phyloP scores from a whole-genome alignment of 306 rosid species.

The Trifolium subterraneum region DNA sequence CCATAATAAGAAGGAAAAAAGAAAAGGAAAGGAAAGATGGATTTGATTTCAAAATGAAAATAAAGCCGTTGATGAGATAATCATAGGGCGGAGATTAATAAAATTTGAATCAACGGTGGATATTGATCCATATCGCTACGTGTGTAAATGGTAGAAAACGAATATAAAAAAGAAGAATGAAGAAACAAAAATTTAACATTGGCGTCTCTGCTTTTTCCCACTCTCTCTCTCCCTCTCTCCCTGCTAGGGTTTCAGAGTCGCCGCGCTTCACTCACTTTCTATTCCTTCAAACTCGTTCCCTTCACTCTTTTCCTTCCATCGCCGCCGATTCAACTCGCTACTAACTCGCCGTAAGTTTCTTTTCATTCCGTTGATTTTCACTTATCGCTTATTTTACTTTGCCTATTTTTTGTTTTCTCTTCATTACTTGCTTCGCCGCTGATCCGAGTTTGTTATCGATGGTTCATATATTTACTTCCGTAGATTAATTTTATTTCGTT shows the following conservation, averaged over 20 bases:
- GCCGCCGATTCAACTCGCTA: conserved; percentile 48
- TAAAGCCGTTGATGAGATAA: conserved; percentile 45
- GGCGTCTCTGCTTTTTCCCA: conserved; percentile 63
- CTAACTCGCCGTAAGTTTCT: conserved; percentile 47
- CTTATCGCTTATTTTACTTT: background rate
- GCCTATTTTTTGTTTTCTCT: background rate
- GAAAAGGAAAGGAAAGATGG: background rate
- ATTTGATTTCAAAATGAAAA: conserved; percentile 48
- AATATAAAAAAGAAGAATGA: conserved; percentile 42
- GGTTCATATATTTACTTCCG: background rate
- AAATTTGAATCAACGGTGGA: conserved; percentile 44
- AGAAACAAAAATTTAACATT: conserved; percentile 38
- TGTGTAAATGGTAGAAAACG: conserved; percentile 32
- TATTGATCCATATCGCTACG: background rate
- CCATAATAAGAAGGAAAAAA: no score
- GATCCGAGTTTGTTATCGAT: conserved; percentile 39
- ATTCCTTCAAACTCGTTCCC: conserved; percentile 22
- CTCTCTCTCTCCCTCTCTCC: conserved; percentile 49
- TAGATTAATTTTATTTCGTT: background rate
- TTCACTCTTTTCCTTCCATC: background rate
- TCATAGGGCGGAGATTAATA: conserved; percentile 22
- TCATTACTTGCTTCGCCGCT: conserved; percentile 7
- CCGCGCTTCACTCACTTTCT: conserved; percentile 50
- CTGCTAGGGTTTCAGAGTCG: conserved; percentile 90
- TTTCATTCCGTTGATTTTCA: background rate